Evolutionary conservation across 257 asterid species (phyloP), one percentile per base, ranked within the genome.

Genomic region (Linaria vulgaris): DNA sequence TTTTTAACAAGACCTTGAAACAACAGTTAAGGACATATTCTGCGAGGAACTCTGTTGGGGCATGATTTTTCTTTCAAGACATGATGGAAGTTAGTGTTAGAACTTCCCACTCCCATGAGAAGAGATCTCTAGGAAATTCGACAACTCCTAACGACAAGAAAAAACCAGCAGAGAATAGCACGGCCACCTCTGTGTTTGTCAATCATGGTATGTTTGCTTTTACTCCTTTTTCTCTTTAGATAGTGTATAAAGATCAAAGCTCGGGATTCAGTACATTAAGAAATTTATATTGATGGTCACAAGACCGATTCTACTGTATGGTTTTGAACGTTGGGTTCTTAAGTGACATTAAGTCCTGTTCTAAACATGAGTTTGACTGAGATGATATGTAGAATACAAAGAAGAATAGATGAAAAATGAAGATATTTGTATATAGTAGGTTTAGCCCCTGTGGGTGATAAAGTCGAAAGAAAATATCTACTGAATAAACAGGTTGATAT

Each of bases 171-270:
- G 97, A 83, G 54, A 78, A 71, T 56, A 73, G 56, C 45, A 43
- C 78, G 20, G 76, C 61, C 50, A 52, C 79, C 69, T 72, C 88
- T n/a, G 82, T 59, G 43, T 90, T 83, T 57, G 75, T 87, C 66
- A 87, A 90, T 79, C 90, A 87, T 22, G 97, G 97, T 87, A 69
- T 47, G 82, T 55, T 67, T 73, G 56, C 64, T 66, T 49, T 0
- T 70, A 58, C 56, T 16, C 21, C 22, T 44, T 57, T 61, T 12
- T 45, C 58, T 25, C 25, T 43, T 50, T 17, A 53, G 37, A 12
- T 13, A 13, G 48, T 56, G 10, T 23, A 24, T 23, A 31, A 38
- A 39, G 21, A 43, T 45, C 59, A 50, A 27, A 15, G 25, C 11
- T 14, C 7, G 52, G 22, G 16, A 14, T 43, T 67, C 49, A 13